Percentiles rank a stretch among this genome's conserved stretches.
Evolutionary conservation across 2,329 filamentous ascomycete genomes (phyloP).

Genomic region (Monosporascus sp.): DNA sequence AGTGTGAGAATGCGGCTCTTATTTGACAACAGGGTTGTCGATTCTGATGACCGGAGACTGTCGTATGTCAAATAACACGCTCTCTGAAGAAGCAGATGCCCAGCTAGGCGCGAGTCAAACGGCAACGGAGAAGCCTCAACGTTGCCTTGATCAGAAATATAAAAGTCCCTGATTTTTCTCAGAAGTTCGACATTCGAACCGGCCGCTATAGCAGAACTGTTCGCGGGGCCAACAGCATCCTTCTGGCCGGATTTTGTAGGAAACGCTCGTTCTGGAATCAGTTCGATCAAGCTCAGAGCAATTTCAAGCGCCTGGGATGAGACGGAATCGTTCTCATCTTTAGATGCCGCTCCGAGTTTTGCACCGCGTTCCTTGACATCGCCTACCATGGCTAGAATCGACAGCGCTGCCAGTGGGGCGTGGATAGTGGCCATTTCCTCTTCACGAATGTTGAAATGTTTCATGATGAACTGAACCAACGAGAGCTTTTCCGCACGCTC

Average conservation of each 20-base stretch:
- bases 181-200: conserved; percentile 48
- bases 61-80: conserved; percentile 47
- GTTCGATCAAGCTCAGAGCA: conserved; percentile 52
- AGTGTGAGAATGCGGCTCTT: conserved; percentile 56
- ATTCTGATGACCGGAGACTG: conserved; percentile 35
- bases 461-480: conserved; percentile 74
- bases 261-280: conserved; percentile 62
- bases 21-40: conserved; percentile 45
- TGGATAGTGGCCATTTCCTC: conserved; percentile 92
- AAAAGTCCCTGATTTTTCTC: conserved; percentile 59
- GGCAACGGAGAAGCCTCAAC: conserved; percentile 58
- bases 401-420: conserved; percentile 70
- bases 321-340: conserved; percentile 18
- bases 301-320: conserved; percentile 39
- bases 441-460: conserved; percentile 87
- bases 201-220: conserved; percentile 22
- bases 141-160: conserved; percentile 65
- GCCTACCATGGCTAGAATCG: conserved; percentile 56
- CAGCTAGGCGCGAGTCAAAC: conserved; percentile 49
- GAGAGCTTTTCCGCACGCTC: conserved; percentile 60
- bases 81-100: conserved; percentile 60
- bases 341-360: conserved; percentile 3
- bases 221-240: conserved; percentile 19
- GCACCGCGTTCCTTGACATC: conserved; percentile 39
- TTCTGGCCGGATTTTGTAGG: conserved; percentile 23